These are phyloP conservation scores for Termitomyces sp. DNA, from an alignment of 768 basidiomycete species.

Conservation along the genomic window DNA sequence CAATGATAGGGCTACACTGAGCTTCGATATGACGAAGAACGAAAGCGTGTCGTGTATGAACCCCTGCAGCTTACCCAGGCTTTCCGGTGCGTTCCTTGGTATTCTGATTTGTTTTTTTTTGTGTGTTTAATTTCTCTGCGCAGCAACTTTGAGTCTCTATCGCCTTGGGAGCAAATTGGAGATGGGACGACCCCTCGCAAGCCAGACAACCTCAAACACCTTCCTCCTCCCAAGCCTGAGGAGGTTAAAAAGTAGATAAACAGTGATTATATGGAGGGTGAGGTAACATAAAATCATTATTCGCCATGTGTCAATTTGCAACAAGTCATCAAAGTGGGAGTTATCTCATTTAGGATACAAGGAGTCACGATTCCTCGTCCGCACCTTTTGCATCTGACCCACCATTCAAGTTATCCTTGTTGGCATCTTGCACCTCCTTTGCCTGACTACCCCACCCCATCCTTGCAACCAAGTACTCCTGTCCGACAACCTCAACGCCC, in stretches of 20 bases:
- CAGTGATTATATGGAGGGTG: not conserved
- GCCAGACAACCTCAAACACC: slow-evolving; percentile 73
- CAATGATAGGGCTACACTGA: slow-evolving; percentile 89
- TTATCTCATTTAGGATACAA: slow-evolving; percentile 23
- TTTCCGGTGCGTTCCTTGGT: slow-evolving; percentile 64
- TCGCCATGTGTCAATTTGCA: slow-evolving; percentile 6
- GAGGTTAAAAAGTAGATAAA: slow-evolving; percentile 73
- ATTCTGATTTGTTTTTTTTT: not conserved
- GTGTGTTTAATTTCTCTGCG: not conserved
- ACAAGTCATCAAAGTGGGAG: slow-evolving; percentile 3
- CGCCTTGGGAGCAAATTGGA: slow-evolving; percentile 96
- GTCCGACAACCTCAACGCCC: slow-evolving; percentile 87
- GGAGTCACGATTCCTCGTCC: slow-evolving; percentile 27
- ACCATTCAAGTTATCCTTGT: slow-evolving; percentile 3
- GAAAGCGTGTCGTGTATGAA: slow-evolving; percentile 96
- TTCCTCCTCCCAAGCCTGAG: slow-evolving; percentile 72
- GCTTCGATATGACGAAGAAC: slow-evolving; percentile 95
- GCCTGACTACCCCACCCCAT: slow-evolving; percentile 69
- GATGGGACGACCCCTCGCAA: slow-evolving; percentile 44
- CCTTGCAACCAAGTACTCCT: slow-evolving; percentile 82
- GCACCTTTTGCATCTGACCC: slow-evolving; percentile 15
- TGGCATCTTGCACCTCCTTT: slow-evolving; percentile 8
- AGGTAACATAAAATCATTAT: slow-evolving; percentile 7
- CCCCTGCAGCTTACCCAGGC: slow-evolving; percentile 97
- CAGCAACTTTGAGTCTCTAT: slow-evolving; percentile 91